Conservation (phyloP, 2,329 filamentous ascomycete genomes). For the Macroventuria anomochaeta region DNA sequence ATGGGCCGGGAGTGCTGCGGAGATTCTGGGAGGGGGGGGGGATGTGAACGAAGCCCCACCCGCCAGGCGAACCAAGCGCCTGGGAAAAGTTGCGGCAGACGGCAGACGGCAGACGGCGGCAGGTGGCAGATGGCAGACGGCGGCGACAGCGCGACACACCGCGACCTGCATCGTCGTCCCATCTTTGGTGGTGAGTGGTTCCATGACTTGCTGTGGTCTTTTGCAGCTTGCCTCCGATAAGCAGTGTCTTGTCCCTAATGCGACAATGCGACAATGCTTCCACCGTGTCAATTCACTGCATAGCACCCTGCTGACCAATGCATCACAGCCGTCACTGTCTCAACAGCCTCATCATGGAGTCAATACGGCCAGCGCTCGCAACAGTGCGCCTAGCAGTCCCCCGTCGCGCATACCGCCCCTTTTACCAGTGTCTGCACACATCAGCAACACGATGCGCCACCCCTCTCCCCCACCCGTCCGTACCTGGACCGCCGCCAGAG, state of each 20-base stretch:
- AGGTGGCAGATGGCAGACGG: neutral
- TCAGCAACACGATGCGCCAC: conserved; percentile 56
- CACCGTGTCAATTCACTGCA: too few relatives aligned
- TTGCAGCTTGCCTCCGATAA: too few relatives aligned
- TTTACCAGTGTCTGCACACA: conserved; percentile 50
- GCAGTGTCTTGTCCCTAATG: too few relatives aligned
- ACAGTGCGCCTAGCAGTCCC: conserved; percentile 27
- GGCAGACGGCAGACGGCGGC: neutral
- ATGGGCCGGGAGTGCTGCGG: conserved; percentile 6
- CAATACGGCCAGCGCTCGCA: conserved; percentile 37
- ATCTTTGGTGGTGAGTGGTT: too few relatives aligned
- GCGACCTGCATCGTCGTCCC: neutral
- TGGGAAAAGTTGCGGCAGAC: neutral
- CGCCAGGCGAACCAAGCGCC: conserved; percentile 3
- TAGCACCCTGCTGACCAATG: conserved; percentile 1
- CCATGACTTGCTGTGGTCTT: too few relatives aligned
- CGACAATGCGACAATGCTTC: too few relatives aligned
- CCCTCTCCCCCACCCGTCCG: conserved; percentile 63
- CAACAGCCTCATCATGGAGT: conserved; percentile 2
- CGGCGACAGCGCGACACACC: conserved; percentile 4
- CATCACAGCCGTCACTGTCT: neutral
- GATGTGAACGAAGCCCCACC: neutral
- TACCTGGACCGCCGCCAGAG: conserved; percentile 66
- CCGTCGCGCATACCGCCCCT: conserved; percentile 24
- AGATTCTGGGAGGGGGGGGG: conserved; percentile 10